phyloP scores from a whole-genome alignment of 441 rosid genomes.

The Croton setiger region DNA sequence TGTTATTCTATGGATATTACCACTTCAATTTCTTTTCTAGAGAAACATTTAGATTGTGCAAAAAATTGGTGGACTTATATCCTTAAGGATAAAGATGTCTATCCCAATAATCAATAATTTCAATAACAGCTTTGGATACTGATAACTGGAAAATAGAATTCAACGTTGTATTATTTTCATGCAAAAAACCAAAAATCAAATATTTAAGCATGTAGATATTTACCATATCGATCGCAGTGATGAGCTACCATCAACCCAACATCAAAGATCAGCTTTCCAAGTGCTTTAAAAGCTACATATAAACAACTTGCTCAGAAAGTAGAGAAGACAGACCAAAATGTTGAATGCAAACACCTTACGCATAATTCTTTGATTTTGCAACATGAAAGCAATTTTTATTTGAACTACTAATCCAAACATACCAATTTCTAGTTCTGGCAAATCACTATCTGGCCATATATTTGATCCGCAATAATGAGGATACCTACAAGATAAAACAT shows the following conservation, averaged over 20 bases:
- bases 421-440: constrained; percentile 91
- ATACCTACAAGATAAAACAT: constrained; percentile 53
- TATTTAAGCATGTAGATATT: constrained; percentile 11
- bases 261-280: constrained; percentile 80
- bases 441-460: constrained; percentile 71
- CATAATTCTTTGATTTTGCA: background rate
- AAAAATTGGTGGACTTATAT: background rate
- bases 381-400: background rate
- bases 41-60: background rate
- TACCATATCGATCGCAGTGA: constrained; percentile 95
- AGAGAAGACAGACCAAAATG: background rate
- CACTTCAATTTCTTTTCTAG: background rate
- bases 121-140: background rate
- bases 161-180: background rate
- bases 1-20: background rate
- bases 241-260: constrained; percentile 84
- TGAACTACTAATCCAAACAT: constrained; percentile 20
- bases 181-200: constrained; percentile 19
- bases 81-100: background rate
- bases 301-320: constrained; percentile 22
- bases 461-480: constrained; percentile 89
- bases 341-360: background rate
- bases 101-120: background rate
- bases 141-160: background rate
- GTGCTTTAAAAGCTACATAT: constrained; percentile 76